phyloP scores from a whole-genome alignment of 2,329 filamentous ascomycete species.

The Aphanoascus verrucosus region DNA sequence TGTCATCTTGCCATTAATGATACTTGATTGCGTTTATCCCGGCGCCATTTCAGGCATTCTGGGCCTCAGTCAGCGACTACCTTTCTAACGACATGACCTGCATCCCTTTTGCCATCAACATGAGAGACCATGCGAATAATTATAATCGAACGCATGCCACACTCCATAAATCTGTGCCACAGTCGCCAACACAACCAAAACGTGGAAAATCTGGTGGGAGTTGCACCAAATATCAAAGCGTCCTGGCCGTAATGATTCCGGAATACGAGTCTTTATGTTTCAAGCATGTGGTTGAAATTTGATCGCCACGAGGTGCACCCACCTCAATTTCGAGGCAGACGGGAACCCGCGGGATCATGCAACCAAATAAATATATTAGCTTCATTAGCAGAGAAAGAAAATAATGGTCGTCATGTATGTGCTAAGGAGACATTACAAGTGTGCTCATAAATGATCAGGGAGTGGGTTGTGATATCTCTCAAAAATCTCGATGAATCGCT shows the following conservation, averaged over 20 bases:
- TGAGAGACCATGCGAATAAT: slow-evolving; percentile 49
- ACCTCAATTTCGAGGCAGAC: not conserved
- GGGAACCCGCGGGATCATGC: not conserved
- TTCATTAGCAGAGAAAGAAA: not conserved
- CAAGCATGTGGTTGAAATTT: not conserved
- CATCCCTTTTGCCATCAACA: not conserved
- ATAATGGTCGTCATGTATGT: too few relatives aligned
- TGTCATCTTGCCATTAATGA: not conserved
- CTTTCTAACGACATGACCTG: not conserved
- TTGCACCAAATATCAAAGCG: slow-evolving; percentile 38
- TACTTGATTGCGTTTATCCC: not conserved
- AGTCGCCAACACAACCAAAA: slow-evolving; percentile 36
- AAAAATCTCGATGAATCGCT: not conserved
- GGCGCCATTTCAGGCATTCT: too few relatives aligned
- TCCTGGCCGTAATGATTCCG: slow-evolving; percentile 35
- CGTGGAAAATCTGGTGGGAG: slow-evolving; percentile 41
- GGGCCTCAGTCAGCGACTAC: too few relatives aligned
- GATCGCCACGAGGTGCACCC: not conserved
- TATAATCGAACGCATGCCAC: slow-evolving; percentile 72
- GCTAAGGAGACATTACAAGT: too few relatives aligned
- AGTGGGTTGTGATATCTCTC: not conserved
- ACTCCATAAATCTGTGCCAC: slow-evolving; percentile 55
- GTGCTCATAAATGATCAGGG: too few relatives aligned
- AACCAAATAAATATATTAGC: not conserved
- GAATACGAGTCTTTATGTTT: slow-evolving; percentile 32